Conservation (phyloP, 2,329 filamentous ascomycete genomes). For the Eutypella sp. region DNA sequence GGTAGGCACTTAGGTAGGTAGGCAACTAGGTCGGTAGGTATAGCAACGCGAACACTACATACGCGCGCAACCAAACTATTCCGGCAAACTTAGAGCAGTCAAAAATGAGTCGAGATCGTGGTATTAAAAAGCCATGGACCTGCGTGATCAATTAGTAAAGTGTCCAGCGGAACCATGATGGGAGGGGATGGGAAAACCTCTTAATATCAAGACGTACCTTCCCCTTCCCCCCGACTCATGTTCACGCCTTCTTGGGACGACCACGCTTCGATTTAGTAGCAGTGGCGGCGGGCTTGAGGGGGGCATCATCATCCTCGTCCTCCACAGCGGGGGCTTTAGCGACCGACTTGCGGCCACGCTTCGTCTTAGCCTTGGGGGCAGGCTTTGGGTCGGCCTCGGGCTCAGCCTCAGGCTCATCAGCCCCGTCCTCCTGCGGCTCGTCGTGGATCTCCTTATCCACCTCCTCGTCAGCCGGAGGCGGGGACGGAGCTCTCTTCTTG, state of each 20-base stretch:
- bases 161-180: too few relatives aligned
- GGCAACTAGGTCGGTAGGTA: too few relatives aligned
- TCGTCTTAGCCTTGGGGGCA: slow-evolving; percentile 21
- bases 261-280: slow-evolving; percentile 10
- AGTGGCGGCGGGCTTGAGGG: slow-evolving; percentile 9
- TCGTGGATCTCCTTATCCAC: slow-evolving; percentile 16
- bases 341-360: slow-evolving; percentile 3
- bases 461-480: slow-evolving; percentile 5
- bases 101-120: too few relatives aligned
- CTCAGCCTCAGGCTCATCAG: slow-evolving; percentile 11
- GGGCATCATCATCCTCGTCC: slow-evolving; percentile 10
- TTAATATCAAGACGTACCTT: too few relatives aligned
- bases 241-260: slow-evolving; percentile 12
- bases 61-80: too few relatives aligned
- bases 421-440: slow-evolving; percentile 17
- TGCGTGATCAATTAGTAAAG: too few relatives aligned
- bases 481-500: slow-evolving; percentile 16
- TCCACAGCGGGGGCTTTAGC: background rate
- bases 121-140: too few relatives aligned
- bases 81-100: too few relatives aligned
- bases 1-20: too few relatives aligned
- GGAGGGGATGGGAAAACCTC: too few relatives aligned
- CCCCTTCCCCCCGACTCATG: background rate
- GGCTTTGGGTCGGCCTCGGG: slow-evolving; percentile 16
- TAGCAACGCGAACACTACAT: too few relatives aligned